A percentile compares a stretch with the other conserved stretches of the same genome.
Conservation (phyloP, 1,139 yeast genomes). For the Dujonia santamariae region DNA sequence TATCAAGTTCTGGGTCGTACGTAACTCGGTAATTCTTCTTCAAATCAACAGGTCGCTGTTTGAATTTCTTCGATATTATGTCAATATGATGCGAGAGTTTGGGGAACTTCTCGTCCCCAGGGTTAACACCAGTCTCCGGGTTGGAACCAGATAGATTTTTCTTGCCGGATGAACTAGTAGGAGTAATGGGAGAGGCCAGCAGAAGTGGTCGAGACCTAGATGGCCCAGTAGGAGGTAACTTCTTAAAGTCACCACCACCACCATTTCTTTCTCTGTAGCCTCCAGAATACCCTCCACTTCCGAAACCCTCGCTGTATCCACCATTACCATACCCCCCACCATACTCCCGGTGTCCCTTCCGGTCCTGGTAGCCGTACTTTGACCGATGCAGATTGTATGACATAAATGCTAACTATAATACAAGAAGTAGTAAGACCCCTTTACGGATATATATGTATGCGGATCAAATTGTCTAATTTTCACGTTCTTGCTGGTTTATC, state of each 20-base stretch:
- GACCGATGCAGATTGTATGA: slow-evolving; percentile 14
- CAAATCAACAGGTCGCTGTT: slow-evolving; percentile 15
- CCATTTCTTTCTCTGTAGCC: no score
- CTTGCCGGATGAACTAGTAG: background rate
- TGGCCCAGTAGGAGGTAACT: slow-evolving; percentile 3
- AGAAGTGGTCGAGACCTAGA: background rate
- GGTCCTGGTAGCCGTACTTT: slow-evolving; percentile 3
- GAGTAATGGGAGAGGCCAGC: background rate
- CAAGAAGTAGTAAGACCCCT: no score
- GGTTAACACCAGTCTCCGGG: slow-evolving; percentile 30
- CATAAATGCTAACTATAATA: no score
- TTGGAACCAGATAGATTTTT: slow-evolving; percentile 21
- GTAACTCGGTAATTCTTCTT: slow-evolving; percentile 39
- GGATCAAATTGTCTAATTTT: no score
- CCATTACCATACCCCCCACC: slow-evolving; percentile 11
- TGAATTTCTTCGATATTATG: slow-evolving; percentile 13
- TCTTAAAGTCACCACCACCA: no score
- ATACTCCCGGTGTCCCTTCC: slow-evolving; percentile 11
- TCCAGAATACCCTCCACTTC: background rate
- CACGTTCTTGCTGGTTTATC: no score
- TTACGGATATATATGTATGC: no score
- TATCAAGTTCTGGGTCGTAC: slow-evolving; percentile 58
- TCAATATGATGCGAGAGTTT: slow-evolving; percentile 32
- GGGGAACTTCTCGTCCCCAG: slow-evolving; percentile 28
- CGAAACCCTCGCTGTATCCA: background rate